Percentiles rank a stretch among this genome's conserved stretches.
Evolutionary conservation across 768 basidiomycete species (phyloP).

Genomic region (Neoboletus subvelutipes): DNA sequence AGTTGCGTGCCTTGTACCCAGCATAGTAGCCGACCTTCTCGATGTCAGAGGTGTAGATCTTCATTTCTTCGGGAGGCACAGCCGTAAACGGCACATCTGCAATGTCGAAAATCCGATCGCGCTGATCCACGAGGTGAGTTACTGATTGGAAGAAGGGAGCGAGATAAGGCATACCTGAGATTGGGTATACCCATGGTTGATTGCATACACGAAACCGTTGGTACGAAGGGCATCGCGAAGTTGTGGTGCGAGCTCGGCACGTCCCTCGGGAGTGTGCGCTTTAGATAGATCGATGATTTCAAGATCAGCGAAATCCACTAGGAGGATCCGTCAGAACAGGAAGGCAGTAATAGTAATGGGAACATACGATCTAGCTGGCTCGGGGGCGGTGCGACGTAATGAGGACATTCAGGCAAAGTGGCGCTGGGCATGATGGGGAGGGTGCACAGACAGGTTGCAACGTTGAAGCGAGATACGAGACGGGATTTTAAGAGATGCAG

Average conservation of each 20-base stretch:
- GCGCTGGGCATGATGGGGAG: conserved; percentile 29
- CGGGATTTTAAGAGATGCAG: not conserved
- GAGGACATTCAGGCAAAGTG: conserved; percentile 35
- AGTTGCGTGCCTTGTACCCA: conserved; percentile 49
- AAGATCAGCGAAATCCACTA: conserved; percentile 51
- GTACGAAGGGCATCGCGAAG: conserved; percentile 46
- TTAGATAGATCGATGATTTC: conserved; percentile 51
- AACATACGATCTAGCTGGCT: conserved; percentile 37
- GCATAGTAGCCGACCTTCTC: conserved; percentile 45
- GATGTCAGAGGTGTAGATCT: conserved; percentile 36
- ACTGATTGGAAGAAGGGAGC: not conserved
- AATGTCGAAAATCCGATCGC: conserved; percentile 47
- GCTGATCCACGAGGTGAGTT: conserved; percentile 31
- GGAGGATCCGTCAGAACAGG: conserved; percentile 25
- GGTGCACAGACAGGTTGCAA: not conserved
- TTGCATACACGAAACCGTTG: conserved; percentile 42
- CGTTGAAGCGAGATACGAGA: not conserved
- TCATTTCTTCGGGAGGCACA: conserved; percentile 43
- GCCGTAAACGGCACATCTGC: conserved; percentile 45
- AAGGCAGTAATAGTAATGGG: not conserved
- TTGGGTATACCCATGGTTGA: conserved; percentile 39
- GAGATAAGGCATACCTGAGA: conserved; percentile 28
- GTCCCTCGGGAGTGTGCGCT: conserved; percentile 40
- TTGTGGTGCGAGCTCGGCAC: conserved; percentile 39
- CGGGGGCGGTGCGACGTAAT: conserved; percentile 31